Percentiles rank a stretch among this genome's conserved stretches.
Conservation (phyloP, 2,329 filamentous ascomycete species). For the Fusarium drepaniforme region DNA sequence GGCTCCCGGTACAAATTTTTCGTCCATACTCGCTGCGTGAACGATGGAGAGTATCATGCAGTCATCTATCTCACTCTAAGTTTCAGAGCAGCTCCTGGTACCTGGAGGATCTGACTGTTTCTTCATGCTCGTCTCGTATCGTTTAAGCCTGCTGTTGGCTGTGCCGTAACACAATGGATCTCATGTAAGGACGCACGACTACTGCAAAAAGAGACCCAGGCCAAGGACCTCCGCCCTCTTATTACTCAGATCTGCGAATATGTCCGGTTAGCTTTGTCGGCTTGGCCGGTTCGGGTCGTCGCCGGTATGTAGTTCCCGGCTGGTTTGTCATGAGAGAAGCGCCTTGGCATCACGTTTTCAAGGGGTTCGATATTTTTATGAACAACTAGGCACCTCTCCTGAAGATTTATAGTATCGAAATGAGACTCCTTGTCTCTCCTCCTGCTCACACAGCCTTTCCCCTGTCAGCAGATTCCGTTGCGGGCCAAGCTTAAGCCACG, state of each 20-base stretch:
- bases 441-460: background rate
- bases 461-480: background rate
- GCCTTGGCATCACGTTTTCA: background rate
- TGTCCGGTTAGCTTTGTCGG: constrained; percentile 23
- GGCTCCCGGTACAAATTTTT: constrained; percentile 21
- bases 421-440: background rate
- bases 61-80: background rate
- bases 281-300: constrained; percentile 32
- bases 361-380: background rate
- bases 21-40: background rate
- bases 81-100: constrained; percentile 1
- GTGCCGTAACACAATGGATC: background rate
- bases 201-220: constrained; percentile 16
- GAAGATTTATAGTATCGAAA: constrained; percentile 2
- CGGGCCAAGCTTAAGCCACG: constrained; percentile 15
- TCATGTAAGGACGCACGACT: constrained; percentile 14
- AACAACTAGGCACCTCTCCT: background rate
- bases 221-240: constrained; percentile 17
- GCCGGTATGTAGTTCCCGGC: constrained; percentile 17
- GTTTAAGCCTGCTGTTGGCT: constrained; percentile 10
- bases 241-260: constrained; percentile 17
- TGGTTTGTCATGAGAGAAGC: constrained; percentile 4
- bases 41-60: background rate
- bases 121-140: background rate
- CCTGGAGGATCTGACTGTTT: background rate